phyloP scores from a whole-genome alignment of 2,329 filamentous ascomycete genomes.

The Epichloe festucae region DNA sequence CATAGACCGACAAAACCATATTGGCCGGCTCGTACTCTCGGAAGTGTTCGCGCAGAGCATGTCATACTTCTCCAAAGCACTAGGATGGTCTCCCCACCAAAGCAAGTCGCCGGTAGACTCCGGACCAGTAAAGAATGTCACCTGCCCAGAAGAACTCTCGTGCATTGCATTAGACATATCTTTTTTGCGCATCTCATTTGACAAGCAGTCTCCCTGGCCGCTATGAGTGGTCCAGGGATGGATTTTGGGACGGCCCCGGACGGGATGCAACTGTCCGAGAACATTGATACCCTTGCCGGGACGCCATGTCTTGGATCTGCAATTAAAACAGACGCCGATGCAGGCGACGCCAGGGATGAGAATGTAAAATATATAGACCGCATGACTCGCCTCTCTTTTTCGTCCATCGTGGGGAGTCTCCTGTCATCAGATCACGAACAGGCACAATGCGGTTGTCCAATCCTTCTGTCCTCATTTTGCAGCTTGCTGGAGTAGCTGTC shows the following conservation, averaged over 20 bases:
- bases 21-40: not conserved
- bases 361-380: not conserved
- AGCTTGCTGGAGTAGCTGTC: constrained; percentile 3
- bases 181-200: not conserved
- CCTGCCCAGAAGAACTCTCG: constrained; percentile 5
- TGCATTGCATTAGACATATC: not conserved
- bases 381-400: not conserved
- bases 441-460: constrained; percentile 7
- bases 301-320: constrained; percentile 6
- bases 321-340: not conserved
- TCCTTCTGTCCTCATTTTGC: constrained; percentile 5
- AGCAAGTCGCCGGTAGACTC: not conserved
- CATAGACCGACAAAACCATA: not conserved
- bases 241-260: not conserved
- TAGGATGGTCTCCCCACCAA: not conserved
- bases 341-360: not conserved
- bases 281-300: not conserved
- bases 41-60: not conserved
- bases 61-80: not conserved
- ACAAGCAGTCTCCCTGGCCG: not conserved
- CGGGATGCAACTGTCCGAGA: not conserved
- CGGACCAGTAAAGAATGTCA: not conserved
- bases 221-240: not conserved
- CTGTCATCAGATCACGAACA: not conserved
- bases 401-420: not conserved